Conservation (phyloP, 768 basidiomycete species). For the Tricholoma furcatifolium region DNA sequence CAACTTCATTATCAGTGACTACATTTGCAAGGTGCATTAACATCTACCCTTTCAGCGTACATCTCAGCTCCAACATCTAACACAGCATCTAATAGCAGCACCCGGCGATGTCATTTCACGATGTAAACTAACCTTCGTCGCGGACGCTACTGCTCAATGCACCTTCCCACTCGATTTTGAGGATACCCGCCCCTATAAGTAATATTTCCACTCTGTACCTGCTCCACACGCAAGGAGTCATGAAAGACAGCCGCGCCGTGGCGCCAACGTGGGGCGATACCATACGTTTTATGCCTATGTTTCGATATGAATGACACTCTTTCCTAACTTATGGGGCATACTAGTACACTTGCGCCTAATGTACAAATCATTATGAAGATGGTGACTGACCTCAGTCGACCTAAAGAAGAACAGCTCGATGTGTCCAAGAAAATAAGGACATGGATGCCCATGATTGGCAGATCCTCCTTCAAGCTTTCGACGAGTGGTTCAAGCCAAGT, state of each 20-base stretch:
- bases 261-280: too few species aligned
- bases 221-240: slow-evolving; percentile 12
- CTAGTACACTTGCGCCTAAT: slow-evolving; percentile 67
- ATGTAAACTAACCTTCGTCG: slow-evolving; percentile 80
- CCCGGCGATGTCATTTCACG: slow-evolving; percentile 36
- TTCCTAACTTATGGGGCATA: too few species aligned
- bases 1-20: slow-evolving; percentile 65
- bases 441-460: slow-evolving; percentile 71
- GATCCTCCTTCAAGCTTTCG: slow-evolving; percentile 68
- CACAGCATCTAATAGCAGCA: slow-evolving; percentile 44
- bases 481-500: too few species aligned
- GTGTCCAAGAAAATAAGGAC: slow-evolving; percentile 44
- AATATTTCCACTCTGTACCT: slow-evolving; percentile 62
- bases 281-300: not conserved
- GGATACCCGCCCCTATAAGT: slow-evolving; percentile 50
- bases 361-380: slow-evolving; percentile 53
- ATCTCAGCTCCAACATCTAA: not conserved
- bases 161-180: slow-evolving; percentile 34
- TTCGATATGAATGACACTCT: too few species aligned
- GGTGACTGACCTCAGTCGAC: slow-evolving; percentile 40
- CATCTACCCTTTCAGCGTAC: not conserved
- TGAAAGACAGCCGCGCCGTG: slow-evolving; percentile 23
- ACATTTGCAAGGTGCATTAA: slow-evolving; percentile 70
- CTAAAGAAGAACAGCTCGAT: slow-evolving; percentile 46
- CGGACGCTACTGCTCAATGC: slow-evolving; percentile 56